Conservation (phyloP, 805 yeast species). For the Citeromyces nyonsensis region DNA sequence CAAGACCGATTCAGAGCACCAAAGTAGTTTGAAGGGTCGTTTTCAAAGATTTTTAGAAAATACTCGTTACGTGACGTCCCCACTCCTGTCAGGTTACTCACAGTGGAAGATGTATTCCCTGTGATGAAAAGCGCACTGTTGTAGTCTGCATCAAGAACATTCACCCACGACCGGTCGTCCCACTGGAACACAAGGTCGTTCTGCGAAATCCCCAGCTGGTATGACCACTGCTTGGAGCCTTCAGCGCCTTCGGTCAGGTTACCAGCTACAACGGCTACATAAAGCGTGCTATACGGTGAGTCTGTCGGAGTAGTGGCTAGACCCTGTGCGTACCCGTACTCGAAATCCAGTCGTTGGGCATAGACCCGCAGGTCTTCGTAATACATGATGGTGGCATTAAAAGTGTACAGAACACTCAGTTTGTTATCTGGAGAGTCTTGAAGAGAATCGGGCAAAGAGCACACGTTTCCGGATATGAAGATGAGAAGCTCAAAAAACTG, state of each 20-base stretch:
- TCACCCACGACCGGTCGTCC: conserved; percentile 41
- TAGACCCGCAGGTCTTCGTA: too few relatives aligned
- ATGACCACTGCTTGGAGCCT: conserved; percentile 27
- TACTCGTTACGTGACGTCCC: conserved; percentile 8
- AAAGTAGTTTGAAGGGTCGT: conserved; percentile 19
- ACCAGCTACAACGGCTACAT: conserved; percentile 10
- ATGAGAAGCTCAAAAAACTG: conserved; percentile 28
- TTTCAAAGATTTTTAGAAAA: conserved; percentile 30
- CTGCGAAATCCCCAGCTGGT: conserved; percentile 53
- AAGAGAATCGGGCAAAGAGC: conserved; percentile 14
- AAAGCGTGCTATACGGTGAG: conserved; percentile 5
- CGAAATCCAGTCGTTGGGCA: conserved; percentile 4
- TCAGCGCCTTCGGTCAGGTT: conserved; percentile 7
- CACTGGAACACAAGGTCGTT: conserved; percentile 52
- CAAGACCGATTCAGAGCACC: conserved; percentile 34
- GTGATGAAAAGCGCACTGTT: conserved; percentile 52
- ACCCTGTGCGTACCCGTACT: conserved; percentile 12
- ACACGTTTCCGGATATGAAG: conserved; percentile 35
- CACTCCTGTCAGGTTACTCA: conserved; percentile 4
- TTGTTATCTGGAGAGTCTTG: conserved; percentile 7
- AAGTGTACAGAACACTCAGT: conserved; percentile 11
- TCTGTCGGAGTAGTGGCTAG: conserved; percentile 5
- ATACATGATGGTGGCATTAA: conserved; percentile 8
- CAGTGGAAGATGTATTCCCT: conserved; percentile 11
- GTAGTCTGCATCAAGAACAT: conserved; percentile 56